Evolutionary conservation across 1,284 basidiomycete species (phyloP), one percentile per base, ranked within the genome.

Genomic region (Caloboletus inedulis): DNA sequence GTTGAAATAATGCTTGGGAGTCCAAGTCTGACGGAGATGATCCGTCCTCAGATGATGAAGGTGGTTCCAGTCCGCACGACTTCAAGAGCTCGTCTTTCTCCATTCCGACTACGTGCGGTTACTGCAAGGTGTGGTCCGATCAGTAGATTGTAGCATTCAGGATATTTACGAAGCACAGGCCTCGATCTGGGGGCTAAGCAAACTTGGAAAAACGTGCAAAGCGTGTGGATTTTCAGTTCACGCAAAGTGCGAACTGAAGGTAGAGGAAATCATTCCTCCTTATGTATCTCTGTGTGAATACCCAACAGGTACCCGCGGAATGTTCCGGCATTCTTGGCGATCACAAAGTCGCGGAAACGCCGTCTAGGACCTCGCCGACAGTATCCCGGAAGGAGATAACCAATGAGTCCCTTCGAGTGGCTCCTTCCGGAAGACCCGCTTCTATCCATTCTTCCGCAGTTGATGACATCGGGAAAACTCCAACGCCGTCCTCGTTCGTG

Each of bases 21-120:
- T 44, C 23, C 6, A 25, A 21, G 23, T 30, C 29, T 59, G 39
- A 52, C 34, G 30, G 46, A 53, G 51, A 31, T 21, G 25, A 29
- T 40, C 36, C 43, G 16, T 41, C 30, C 18, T 27, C 53, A 90
- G 89, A 79, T 59, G 90, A 92, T 60, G 78, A 84, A 61, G 90
- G 89, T 29, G 78, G 73, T 21, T 79, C 82, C 63, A 75, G 71
- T 49, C 89, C 87, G 2, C 90, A 92, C 68, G 75, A 78, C 13
- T 93, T 92, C 76, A 93, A 92, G 70, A 83, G 84, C 56, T 83
- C 87, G 3, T 82, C 85, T 3, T 93, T 93, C 68, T 89, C 89
- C 19, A 91, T 91, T 46, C 90, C 90, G 4, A 87, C 87, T 3
- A 76, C 80, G 43, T 93, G 91, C 59, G 84, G 79, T 13, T 89